Base-by-base conservation (phyloP, 768 basidiomycete genomes). In the Neoboletus brunneissimus region DNA sequence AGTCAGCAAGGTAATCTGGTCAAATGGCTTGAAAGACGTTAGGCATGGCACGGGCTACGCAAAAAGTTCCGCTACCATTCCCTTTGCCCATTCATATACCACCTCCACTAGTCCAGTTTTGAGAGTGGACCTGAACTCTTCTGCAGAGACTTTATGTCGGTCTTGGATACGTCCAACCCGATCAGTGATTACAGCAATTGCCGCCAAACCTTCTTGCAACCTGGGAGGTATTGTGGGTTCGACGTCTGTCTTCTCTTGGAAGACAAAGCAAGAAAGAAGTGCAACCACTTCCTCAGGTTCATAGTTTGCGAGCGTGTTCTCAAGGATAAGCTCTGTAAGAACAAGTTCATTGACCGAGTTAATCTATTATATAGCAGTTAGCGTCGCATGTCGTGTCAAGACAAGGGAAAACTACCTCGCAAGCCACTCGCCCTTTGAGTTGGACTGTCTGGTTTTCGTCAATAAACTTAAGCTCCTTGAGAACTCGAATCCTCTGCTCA, bases 61-160 rank as follows among this genome's bases (percentile, higher is more conserved):
- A 52, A 4, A 56, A 29, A 15, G 18, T n/a, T 43, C 59, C 85
- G 63, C 20, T 64, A 96, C 96, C 95, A 96, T 98, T 52, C 97
- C 97, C 71, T 89, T 93, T 0, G 97, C 95, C 97, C 97, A 99
- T 72, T 98, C 97, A 67, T 98, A 98, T 8, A 98, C 97, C 2
- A 96, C 97, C 68, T 99, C 96, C 10, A 92, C 84, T 23, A 99
- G 76, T 8, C 97, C 97, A 58, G 89, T 89, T 71, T 97, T 98
- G 63, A 95, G 83, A 55, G 77, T 84, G 46, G 83, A 81, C 51
- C 86, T 84, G 68, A 89, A 91, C 55, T 86, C 91, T 63, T 89
- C 90, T 29, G 81, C 83, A 48, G 85, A 78, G 0, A 98, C 91
- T 66, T 87, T 88, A 70, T 91, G 82, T 16, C 73, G 72, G 61